Evolutionary conservation across 2,329 filamentous ascomycete genomes (phyloP).

Genomic region (Scortechinia acanthostroma): DNA sequence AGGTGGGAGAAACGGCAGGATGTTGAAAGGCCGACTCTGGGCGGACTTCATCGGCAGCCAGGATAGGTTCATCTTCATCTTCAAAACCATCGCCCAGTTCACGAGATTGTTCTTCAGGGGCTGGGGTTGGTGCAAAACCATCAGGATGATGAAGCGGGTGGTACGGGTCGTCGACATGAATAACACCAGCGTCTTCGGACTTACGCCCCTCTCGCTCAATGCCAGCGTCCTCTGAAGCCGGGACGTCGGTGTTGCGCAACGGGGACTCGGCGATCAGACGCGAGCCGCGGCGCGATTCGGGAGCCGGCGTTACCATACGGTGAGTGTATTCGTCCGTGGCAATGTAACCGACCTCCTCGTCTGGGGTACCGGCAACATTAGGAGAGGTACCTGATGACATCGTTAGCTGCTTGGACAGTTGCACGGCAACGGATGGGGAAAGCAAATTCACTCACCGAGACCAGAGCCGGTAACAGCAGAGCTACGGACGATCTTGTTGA

Average conservation of each 20-base stretch:
- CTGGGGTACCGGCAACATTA: constrained; percentile 67
- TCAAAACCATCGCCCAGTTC: constrained; percentile 45
- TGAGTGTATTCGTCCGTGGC: constrained; percentile 79
- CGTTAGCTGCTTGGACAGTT: neutral
- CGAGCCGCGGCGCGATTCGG: constrained; percentile 16
- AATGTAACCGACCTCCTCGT: constrained; percentile 83
- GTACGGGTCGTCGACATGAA: constrained; percentile 69
- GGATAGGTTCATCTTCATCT: constrained; percentile 69
- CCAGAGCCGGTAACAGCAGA: constrained; percentile 48
- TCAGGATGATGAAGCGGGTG: neutral
- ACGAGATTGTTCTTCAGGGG: constrained; percentile 36
- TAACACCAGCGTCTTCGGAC: constrained; percentile 44
- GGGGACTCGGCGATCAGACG: neutral
- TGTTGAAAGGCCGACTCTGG: constrained; percentile 63
- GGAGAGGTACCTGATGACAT: constrained; percentile 50
- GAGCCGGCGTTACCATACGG: constrained; percentile 65
- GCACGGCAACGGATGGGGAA: neutral
- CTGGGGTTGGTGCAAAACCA: constrained; percentile 7
- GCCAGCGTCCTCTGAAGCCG: neutral
- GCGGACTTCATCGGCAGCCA: constrained; percentile 80
- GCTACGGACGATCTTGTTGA: constrained; percentile 81
- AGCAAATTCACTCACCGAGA: constrained; percentile 6
- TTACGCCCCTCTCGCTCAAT: neutral
- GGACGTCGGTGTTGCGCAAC: neutral
- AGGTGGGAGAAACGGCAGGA: constrained; percentile 73